Conservation (phyloP, 2,329 filamentous ascomycete species). For the Clarireedia monteithiana region DNA sequence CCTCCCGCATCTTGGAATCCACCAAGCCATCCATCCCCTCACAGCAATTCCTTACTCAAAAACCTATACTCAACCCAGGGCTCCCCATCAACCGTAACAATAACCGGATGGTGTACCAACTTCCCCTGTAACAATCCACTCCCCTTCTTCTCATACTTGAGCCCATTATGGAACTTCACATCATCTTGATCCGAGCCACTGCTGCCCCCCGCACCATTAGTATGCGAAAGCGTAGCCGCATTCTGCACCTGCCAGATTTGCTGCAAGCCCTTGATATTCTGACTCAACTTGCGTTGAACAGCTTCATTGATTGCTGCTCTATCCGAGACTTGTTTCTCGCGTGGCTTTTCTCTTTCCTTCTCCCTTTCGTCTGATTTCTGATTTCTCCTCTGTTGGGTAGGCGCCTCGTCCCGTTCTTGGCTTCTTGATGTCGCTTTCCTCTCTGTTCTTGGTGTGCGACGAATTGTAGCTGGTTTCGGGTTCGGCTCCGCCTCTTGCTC, state of each 20-base stretch:
- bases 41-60: slow-evolving; percentile 40
- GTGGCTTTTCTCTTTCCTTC: not conserved
- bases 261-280: slow-evolving; percentile 27
- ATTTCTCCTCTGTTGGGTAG: not conserved
- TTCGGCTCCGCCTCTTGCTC: not conserved
- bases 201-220: not conserved
- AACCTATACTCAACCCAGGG: slow-evolving; percentile 62
- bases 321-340: not conserved
- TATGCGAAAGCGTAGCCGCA: slow-evolving; percentile 11
- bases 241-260: slow-evolving; percentile 27
- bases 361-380: not conserved
- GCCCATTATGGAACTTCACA: slow-evolving; percentile 46
- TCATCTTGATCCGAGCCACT: slow-evolving; percentile 39
- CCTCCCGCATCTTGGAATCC: too few species aligned
- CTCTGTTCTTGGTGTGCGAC: too few species aligned
- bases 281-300: slow-evolving; percentile 23
- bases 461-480: not conserved
- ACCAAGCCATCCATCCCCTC: not conserved
- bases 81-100: slow-evolving; percentile 58
- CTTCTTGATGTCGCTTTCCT: too few species aligned
- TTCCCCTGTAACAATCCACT: slow-evolving; percentile 55
- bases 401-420: too few species aligned
- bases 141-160: slow-evolving; percentile 55
- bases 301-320: slow-evolving; percentile 21
- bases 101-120: slow-evolving; percentile 52